These are phyloP conservation scores for Colletotrichum musicola DNA, from an alignment of 2,329 filamentous ascomycete genomes.

Conservation along the genomic window DNA sequence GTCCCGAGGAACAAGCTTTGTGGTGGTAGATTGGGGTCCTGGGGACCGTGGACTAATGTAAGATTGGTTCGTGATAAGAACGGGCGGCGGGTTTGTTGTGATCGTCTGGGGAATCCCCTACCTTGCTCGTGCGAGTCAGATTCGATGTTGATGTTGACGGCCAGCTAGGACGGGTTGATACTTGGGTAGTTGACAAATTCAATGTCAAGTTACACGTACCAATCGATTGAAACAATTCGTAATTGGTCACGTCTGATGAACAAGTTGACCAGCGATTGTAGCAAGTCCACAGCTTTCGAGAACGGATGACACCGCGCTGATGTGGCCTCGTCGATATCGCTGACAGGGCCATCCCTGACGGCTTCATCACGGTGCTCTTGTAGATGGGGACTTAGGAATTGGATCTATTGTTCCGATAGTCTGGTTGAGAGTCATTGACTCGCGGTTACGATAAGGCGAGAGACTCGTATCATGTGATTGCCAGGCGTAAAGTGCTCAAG, in stretches of 20 bases:
- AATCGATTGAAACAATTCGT: no score
- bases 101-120: background rate
- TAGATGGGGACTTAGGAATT: background rate
- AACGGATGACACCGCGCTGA: no score
- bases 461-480: background rate
- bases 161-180: background rate
- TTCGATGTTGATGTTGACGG: background rate
- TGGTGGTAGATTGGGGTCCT: background rate
- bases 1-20: background rate
- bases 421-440: background rate
- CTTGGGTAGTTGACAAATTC: no score
- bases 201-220: no score
- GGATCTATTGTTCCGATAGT: background rate
- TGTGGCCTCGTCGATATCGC: background rate
- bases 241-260: no score
- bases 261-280: no score
- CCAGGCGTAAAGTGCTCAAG: no score
- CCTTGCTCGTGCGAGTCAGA: background rate
- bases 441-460: background rate
- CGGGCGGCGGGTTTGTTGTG: no score
- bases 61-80: background rate
- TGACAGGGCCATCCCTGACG: background rate
- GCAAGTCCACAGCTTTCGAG: no score
- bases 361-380: background rate
- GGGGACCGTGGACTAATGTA: background rate